A percentile compares a stretch with the other conserved stretches of the same genome.
These are phyloP conservation scores for Scedosporium aurantiacum DNA, from an alignment of 2,329 filamentous ascomycete species.

Conservation along the genomic window DNA sequence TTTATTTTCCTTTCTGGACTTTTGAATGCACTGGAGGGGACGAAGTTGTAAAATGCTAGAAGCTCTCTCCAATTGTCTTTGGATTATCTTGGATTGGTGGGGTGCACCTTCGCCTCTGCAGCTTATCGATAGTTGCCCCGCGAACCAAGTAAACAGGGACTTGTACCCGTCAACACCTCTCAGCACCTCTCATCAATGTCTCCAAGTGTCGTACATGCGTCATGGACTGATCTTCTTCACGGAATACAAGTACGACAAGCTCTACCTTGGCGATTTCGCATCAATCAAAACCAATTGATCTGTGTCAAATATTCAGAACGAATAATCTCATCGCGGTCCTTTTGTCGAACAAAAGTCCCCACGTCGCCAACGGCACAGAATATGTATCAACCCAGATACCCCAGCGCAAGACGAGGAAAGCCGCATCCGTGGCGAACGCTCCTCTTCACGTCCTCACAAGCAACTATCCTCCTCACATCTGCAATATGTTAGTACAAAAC, in stretches of 20 bases:
- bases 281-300: no score
- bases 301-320: not conserved
- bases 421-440: slow-evolving; percentile 24
- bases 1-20: no score
- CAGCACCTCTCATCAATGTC: no score
- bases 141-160: slow-evolving; percentile 20
- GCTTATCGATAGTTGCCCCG: slow-evolving; percentile 35
- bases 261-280: no score
- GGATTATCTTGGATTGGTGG: not conserved
- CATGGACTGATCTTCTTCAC: no score
- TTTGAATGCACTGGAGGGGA: not conserved
- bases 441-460: slow-evolving; percentile 59
- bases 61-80: not conserved
- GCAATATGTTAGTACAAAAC: slow-evolving; percentile 44
- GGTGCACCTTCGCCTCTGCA: not conserved
- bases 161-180: not conserved
- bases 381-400: not conserved
- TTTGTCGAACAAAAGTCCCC: not conserved
- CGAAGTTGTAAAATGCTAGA: not conserved
- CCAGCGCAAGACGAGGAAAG: not conserved
- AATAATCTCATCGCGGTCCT: not conserved
- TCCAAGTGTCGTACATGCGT: no score
- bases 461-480: slow-evolving; percentile 55
- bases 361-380: not conserved
- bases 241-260: no score